These are phyloP conservation scores for Fusarium cyanostomum DNA, from an alignment of 2,329 filamentous ascomycete species.

Conservation along the genomic window DNA sequence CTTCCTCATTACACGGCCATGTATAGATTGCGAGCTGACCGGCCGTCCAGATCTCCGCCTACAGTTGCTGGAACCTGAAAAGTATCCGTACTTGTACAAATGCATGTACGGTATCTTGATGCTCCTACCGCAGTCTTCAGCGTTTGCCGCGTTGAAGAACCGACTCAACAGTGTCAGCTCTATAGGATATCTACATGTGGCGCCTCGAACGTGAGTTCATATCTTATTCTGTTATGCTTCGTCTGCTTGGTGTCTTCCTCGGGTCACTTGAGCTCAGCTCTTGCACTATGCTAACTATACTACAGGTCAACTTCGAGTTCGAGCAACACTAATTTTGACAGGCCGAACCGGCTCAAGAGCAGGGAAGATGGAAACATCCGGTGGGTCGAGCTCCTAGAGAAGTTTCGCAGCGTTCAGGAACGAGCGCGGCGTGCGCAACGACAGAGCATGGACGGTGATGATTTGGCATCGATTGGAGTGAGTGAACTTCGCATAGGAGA, in stretches of 20 bases:
- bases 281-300: constrained; percentile 11
- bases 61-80: constrained; percentile 93
- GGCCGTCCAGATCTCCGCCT: constrained; percentile 79
- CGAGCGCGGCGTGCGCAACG: constrained; percentile 77
- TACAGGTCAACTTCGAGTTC: constrained; percentile 58
- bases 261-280: neutral
- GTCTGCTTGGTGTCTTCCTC: too few species aligned
- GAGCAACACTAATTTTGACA: constrained; percentile 69
- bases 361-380: constrained; percentile 86
- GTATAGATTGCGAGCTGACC: neutral
- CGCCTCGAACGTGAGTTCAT: constrained; percentile 73
- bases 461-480: constrained; percentile 57
- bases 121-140: constrained; percentile 97
- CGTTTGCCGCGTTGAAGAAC: constrained; percentile 96
- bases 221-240: neutral
- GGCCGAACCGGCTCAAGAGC: constrained; percentile 80
- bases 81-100: constrained; percentile 94
- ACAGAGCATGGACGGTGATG: constrained; percentile 61
- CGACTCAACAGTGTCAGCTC: constrained; percentile 96
- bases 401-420: constrained; percentile 93
- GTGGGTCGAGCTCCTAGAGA: constrained; percentile 93
- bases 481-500: constrained; percentile 56
- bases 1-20: constrained; percentile 1
- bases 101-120: constrained; percentile 97
- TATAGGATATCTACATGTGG: constrained; percentile 92